Percentiles rank a stretch among this genome's conserved stretches.
These are phyloP conservation scores for Musa itinerans DNA, from an alignment of 176 grass and related monocot species.

Conservation along the genomic window DNA sequence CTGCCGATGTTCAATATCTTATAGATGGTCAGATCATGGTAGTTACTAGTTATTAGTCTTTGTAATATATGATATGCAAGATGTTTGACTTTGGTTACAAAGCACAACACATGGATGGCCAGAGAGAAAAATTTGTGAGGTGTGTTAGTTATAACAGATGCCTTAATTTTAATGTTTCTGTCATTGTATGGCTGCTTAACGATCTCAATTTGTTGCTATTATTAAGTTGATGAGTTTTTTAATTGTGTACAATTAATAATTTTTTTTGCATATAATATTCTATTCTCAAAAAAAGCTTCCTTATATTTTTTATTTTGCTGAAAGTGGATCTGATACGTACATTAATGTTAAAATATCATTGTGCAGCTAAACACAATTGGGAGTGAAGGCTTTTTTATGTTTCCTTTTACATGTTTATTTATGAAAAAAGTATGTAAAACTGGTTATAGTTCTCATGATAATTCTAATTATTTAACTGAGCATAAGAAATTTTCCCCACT, in stretches of 20 bases:
- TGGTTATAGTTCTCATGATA: background rate
- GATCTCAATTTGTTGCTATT: too few relatives aligned
- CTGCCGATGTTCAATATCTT: background rate
- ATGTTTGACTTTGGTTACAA: conserved; percentile 56
- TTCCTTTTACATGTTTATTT: background rate
- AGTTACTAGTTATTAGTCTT: background rate
- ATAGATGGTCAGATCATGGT: background rate
- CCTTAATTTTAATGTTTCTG: background rate
- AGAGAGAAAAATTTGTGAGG: conserved; percentile 52
- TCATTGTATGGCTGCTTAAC: too few relatives aligned
- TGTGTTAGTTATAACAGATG: background rate
- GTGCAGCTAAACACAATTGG: background rate
- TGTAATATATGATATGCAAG: conserved; percentile 1
- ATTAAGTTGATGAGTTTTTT: background rate
- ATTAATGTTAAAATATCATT: background rate
- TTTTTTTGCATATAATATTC: background rate
- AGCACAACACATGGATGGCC: conserved; percentile 45
- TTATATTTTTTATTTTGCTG: background rate
- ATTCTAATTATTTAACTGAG: too few relatives aligned
- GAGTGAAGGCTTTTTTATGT: background rate
- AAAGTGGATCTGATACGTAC: background rate
- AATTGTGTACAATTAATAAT: background rate
- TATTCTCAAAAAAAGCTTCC: background rate
- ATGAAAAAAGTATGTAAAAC: background rate
- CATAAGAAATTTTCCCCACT: background rate